A percentile compares a stretch with the other conserved stretches of the same genome.
Evolutionary conservation across 2,329 filamentous ascomycete genomes (phyloP).

Genomic region (Colletotrichum ledebouriae): DNA sequence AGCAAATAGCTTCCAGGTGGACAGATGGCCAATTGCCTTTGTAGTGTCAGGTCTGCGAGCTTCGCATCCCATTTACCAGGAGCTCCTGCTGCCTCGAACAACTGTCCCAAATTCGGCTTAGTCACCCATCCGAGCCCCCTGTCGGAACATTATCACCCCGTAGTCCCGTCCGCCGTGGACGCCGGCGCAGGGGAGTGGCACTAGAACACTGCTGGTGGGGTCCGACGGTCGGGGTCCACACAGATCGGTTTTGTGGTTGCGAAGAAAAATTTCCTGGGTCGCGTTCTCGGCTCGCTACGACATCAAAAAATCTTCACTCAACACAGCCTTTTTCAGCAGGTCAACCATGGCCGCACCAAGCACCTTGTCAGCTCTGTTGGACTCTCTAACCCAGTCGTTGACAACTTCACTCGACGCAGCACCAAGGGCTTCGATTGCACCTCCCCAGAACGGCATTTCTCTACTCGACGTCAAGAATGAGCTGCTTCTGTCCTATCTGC

Average conservation of each 20-base stretch:
- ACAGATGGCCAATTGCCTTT: slow-evolving; percentile 35
- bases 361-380: slow-evolving; percentile 64
- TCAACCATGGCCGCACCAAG: slow-evolving; percentile 61
- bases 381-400: slow-evolving; percentile 70
- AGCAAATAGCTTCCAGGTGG: slow-evolving; percentile 21
- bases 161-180: no score
- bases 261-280: slow-evolving; percentile 36
- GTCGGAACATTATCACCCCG: slow-evolving; percentile 31
- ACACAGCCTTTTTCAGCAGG: not conserved
- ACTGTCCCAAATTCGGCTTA: slow-evolving; percentile 40
- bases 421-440: slow-evolving; percentile 74
- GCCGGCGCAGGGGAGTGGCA: slow-evolving; percentile 11
- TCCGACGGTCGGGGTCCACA: slow-evolving; percentile 2
- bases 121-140: slow-evolving; percentile 24
- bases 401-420: slow-evolving; percentile 76
- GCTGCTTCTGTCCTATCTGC: slow-evolving; percentile 94
- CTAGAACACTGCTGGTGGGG: not conserved
- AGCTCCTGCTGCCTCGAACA: slow-evolving; percentile 38
- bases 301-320: slow-evolving; percentile 14
- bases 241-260: slow-evolving; percentile 29
- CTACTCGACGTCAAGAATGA: slow-evolving; percentile 97
- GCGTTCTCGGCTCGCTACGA: slow-evolving; percentile 12
- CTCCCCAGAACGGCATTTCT: slow-evolving; percentile 90
- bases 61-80: slow-evolving; percentile 20
- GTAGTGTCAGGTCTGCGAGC: slow-evolving; percentile 26